phyloP scores from a whole-genome alignment of 1,284 basidiomycete genomes.

The Naganishia albida region DNA sequence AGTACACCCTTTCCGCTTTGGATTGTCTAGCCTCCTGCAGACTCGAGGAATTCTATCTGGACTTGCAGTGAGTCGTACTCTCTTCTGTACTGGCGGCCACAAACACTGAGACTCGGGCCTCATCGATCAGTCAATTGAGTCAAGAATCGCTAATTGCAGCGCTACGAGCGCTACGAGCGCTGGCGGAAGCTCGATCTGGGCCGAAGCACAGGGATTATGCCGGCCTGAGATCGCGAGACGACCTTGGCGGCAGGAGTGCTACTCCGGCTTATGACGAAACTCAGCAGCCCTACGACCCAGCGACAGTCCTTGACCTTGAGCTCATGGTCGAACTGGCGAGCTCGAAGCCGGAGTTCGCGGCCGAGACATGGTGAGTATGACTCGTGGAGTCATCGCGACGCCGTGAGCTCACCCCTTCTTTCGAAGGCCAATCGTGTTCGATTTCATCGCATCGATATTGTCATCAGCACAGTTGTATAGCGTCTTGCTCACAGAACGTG shows the following conservation, averaged over 20 bases:
- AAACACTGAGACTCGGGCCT: neutral
- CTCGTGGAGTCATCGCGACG: neutral
- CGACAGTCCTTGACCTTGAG: constrained; percentile 89
- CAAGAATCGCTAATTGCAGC: constrained; percentile 77
- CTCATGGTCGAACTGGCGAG: constrained; percentile 85
- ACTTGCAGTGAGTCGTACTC: constrained; percentile 71
- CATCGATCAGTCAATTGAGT: constrained; percentile 66
- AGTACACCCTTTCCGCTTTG: constrained; percentile 90
- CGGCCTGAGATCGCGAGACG: constrained; percentile 10
- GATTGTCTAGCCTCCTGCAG: constrained; percentile 94
- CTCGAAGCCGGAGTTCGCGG: constrained; percentile 72
- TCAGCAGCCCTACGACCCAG: constrained; percentile 84
- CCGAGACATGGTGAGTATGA: constrained; percentile 74
- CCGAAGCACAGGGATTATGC: constrained; percentile 25
- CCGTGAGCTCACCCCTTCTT: constrained; percentile 4
- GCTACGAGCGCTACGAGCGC: constrained; percentile 79
- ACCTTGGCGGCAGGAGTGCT: constrained; percentile 18
- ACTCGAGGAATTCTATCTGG: constrained; percentile 88
- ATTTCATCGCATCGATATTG: constrained; percentile 81
- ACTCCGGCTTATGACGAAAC: constrained; percentile 44
- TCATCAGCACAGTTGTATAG: constrained; percentile 78
- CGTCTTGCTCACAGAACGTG: constrained; percentile 88
- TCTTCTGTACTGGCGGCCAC: neutral
- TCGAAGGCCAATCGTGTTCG: constrained; percentile 82
- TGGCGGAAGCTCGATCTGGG: constrained; percentile 64